Conservation (phyloP, 2,329 filamentous ascomycete genomes). For the Diaporthe longicolla region DNA sequence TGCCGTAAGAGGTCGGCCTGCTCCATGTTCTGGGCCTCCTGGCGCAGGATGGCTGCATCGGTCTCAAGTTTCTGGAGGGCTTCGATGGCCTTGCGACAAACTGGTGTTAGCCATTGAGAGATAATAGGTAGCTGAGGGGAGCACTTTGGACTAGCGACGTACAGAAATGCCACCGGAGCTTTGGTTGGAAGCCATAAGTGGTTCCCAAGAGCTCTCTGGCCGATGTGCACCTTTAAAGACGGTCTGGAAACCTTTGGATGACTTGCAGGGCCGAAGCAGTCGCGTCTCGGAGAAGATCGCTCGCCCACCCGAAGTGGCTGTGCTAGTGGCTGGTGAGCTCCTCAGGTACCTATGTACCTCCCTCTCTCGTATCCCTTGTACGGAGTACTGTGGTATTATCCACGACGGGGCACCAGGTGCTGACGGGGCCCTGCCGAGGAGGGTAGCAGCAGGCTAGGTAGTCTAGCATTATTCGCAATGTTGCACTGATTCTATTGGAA, state of each 20-base stretch:
- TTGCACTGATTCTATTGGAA: neutral
- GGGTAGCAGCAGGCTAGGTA: neutral
- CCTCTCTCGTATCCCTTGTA: neutral
- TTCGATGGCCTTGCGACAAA: slow-evolving; percentile 50
- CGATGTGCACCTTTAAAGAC: slow-evolving; percentile 10
- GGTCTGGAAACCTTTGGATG: slow-evolving; percentile 10
- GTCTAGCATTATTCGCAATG: neutral
- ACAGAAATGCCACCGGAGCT: slow-evolving; percentile 51
- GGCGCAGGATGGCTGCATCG: slow-evolving; percentile 55
- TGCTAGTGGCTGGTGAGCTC: slow-evolving; percentile 35
- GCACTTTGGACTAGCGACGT: slow-evolving; percentile 45
- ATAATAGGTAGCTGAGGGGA: slow-evolving; percentile 44
- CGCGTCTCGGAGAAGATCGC: slow-evolving; percentile 31
- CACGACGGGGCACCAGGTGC: too few relatives aligned
- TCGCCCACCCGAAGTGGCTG: slow-evolving; percentile 5
- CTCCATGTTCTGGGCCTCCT: slow-evolving; percentile 54
- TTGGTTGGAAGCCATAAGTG: slow-evolving; percentile 54
- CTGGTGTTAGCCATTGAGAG: slow-evolving; percentile 39
- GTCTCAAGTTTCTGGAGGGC: slow-evolving; percentile 58
- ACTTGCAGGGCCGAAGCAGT: slow-evolving; percentile 7
- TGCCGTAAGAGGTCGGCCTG: slow-evolving; percentile 48
- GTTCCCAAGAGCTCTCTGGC: slow-evolving; percentile 28
- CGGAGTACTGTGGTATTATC: neutral
- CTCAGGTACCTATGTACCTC: neutral
- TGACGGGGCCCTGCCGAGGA: neutral